phyloP scores from a whole-genome alignment of 2,329 filamentous ascomycete genomes.

The Sporothrix curviconia region DNA sequence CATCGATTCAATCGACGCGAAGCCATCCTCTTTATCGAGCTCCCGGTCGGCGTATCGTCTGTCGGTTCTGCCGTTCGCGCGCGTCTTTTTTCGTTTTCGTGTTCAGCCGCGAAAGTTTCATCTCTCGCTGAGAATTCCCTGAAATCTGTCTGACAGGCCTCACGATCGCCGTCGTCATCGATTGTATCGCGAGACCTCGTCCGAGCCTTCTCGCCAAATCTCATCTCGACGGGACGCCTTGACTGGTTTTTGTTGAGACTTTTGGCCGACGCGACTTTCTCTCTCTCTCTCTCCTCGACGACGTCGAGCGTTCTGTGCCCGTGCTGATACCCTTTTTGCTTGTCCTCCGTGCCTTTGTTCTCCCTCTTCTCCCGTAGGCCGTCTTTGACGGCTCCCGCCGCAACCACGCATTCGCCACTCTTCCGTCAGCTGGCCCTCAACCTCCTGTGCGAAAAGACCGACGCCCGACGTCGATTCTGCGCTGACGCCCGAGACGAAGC shows the following conservation, averaged over 20 bases:
- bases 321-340: not conserved
- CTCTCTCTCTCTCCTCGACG: not conserved
- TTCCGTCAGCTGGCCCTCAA: slow-evolving; percentile 52
- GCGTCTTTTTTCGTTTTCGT: not conserved
- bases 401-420: slow-evolving; percentile 67
- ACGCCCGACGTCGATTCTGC: not conserved
- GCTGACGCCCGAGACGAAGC: not conserved
- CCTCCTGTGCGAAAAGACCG: slow-evolving; percentile 32
- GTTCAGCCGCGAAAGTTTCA: not conserved
- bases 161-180: not conserved
- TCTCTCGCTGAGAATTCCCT: too few relatives aligned
- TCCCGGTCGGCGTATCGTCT: not conserved
- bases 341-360: not conserved
- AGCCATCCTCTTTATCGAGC: not conserved
- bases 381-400: slow-evolving; percentile 2
- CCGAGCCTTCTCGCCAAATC: not conserved
- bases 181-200: not conserved
- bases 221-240: slow-evolving; percentile 47
- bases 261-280: not conserved
- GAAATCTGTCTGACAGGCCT: too few relatives aligned
- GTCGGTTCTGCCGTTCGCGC: not conserved
- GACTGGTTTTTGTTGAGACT: slow-evolving; percentile 46
- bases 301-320: not conserved
- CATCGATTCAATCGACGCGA: too few relatives aligned
- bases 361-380: not conserved